Conservation (phyloP, 257 asterid species). For the Ilex asprella region DNA sequence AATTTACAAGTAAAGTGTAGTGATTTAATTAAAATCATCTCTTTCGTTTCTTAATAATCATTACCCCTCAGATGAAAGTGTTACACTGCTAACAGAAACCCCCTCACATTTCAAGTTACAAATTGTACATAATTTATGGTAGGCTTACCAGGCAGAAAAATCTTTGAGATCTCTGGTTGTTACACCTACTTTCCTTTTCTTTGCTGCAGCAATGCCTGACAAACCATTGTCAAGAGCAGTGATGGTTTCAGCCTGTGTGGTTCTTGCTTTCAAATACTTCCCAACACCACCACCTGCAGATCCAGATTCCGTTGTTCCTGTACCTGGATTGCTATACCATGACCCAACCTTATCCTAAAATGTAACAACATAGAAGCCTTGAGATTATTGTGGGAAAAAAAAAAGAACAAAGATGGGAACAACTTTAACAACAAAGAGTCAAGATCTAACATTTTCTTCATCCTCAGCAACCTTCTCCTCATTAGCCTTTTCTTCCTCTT, state of each 20-base stretch:
- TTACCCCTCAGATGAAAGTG: neutral
- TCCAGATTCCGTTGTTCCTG: conserved; percentile 39
- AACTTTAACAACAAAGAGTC: conserved; percentile 10
- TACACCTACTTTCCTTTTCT: conserved; percentile 59
- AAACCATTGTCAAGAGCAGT: conserved; percentile 30
- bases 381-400: conserved; percentile 4
- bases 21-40: no score
- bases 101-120: no score
- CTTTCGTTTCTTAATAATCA: no score
- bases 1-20: no score
- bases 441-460: conserved; percentile 61
- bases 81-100: neutral
- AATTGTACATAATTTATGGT: no score
- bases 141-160: conserved; percentile 67
- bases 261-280: conserved; percentile 56
- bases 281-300: conserved; percentile 66
- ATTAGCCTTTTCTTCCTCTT: conserved; percentile 50
- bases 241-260: conserved; percentile 30
- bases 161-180: conserved; percentile 53
- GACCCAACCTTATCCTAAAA: conserved; percentile 88
- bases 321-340: conserved; percentile 88
- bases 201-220: conserved; percentile 35
- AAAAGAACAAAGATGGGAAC: neutral
- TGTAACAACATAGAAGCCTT: conserved; percentile 3
- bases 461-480: conserved; percentile 51